Evolutionary conservation across 257 asterid species (phyloP).

Genomic region (Gentiana straminea): DNA sequence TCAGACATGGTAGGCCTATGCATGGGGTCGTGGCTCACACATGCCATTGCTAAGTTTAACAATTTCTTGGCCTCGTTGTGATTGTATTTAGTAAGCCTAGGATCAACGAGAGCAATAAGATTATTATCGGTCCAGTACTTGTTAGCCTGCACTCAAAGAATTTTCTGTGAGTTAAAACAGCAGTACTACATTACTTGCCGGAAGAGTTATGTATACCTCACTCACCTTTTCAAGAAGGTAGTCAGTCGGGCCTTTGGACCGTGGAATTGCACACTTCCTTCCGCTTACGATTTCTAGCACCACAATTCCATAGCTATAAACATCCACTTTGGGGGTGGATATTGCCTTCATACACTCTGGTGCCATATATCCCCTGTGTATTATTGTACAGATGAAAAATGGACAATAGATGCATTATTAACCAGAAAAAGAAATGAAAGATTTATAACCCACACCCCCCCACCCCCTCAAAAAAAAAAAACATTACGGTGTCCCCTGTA

Average conservation of each 20-base stretch:
- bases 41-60: slow-evolving; percentile 13
- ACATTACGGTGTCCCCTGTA: slow-evolving; percentile 15
- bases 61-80: slow-evolving; percentile 5
- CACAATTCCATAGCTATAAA: slow-evolving; percentile 19
- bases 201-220: neutral
- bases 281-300: slow-evolving; percentile 18
- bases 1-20: slow-evolving; percentile 19
- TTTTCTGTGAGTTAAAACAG: neutral
- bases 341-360: slow-evolving; percentile 8
- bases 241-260: slow-evolving; percentile 5
- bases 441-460: neutral
- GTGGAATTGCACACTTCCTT: slow-evolving; percentile 1
- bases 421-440: neutral
- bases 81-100: slow-evolving; percentile 5
- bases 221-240: slow-evolving; percentile 15
- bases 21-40: slow-evolving; percentile 8
- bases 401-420: neutral
- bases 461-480: neutral
- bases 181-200: neutral
- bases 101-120: slow-evolving; percentile 12
- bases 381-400: neutral
- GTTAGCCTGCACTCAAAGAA: slow-evolving; percentile 7
- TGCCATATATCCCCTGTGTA: slow-evolving; percentile 14
- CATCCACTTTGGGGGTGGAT: slow-evolving; percentile 15
- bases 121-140: slow-evolving; percentile 3